Base-by-base conservation (phyloP, 495 filamentous ascomycete species). In the Cenococcum geophilum region DNA sequence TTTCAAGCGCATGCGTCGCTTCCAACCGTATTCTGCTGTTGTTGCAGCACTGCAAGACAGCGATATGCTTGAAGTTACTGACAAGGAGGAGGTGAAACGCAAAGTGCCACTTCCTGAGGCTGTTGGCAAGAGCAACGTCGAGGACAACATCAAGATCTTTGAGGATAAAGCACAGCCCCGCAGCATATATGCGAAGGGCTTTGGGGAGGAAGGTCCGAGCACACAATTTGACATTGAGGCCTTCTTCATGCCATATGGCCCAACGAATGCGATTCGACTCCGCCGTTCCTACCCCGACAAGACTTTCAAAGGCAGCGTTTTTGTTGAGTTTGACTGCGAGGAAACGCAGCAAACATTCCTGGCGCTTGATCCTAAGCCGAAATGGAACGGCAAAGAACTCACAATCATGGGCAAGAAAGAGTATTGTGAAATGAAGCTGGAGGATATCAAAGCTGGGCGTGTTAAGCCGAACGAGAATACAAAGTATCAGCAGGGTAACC, bases 1-100 rank as follows among this genome's bases (percentile, higher is more conserved):
- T 32, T 98, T 98, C 79, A 91, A 91, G 72, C 89, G 93, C 67
- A 98, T 98, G 93, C 83, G 80, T 49, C 87, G 86, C 63, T 97
- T 97, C 80, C 82, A 92, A 73, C 89, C 91, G 23, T 86, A 86
- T 72, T 82, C 79, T 56, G 86, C 86, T 37, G 82, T 99, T 40
- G 84, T 96, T 51, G 82, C 85, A 61, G 93, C 93, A 34, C 80
- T 99, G 21, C 84, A 83, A 70, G 80, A 86, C 11, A 89, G 87
- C 73, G 76, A 81, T 32, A 73, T 81, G 43, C 76, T 99, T 22
- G 82, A 86, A 11, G 74, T 89, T 43, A 78, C 82, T 60, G 81
- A 89, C 70, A 74, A 85, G 56, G 72, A 77, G 21, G 80, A 68
- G 70, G 73, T 96, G 70, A 84, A 82, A 72, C 89, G 95, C 75